Base-by-base conservation (phyloP, 495 filamentous ascomycete genomes). In the Amorphotheca resinae region DNA sequence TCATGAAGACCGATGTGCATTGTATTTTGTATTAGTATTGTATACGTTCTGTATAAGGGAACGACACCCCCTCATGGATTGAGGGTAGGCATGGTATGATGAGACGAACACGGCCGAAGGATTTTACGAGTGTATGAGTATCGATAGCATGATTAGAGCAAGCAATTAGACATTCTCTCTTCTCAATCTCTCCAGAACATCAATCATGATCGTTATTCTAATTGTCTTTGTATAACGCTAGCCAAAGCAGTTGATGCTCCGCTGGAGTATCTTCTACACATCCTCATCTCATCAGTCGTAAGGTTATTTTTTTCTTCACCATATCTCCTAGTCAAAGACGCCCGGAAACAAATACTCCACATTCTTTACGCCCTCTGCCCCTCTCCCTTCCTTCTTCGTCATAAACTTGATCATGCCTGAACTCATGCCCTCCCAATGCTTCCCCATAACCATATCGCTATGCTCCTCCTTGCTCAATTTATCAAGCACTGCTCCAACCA, bases 401-500 rank as follows among this genome's bases (percentile, higher is more conserved):
- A 78, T 84, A 49, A 83, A 85, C 62, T 80, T 79, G 51, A 82
- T 63, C 15, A 77, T 76, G 26, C 73, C 76, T 55, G 72, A 74
- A 35, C 66, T 76, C 39, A 63, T 61, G 18, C 77, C 77, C 41
- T 66, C 70, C 64, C 80, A 75, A 57, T 85, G 77, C 70, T 82
- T 87, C n/a, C 79, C 88, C 47, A 70, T 60, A 15, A 95, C 75
- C 43, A 88, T 60, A n/a, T 82, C 80, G 41, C 56, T 66, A 64
- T 87, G 72, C 54, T 87, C 80, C 42, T 83, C 73, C 52, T 79
- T 74, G 38, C 73, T 76, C 55, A 98, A 63, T 62, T 86, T 80
- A 60, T 95, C 81, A 45, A 98, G 64, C 35, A 98, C 85, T 12
- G 85, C 85, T 30, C 77, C 86, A 18, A 96, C 77, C 42, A 95